Conservation (phyloP, 768 basidiomycete species). For the Suillus placidus region DNA sequence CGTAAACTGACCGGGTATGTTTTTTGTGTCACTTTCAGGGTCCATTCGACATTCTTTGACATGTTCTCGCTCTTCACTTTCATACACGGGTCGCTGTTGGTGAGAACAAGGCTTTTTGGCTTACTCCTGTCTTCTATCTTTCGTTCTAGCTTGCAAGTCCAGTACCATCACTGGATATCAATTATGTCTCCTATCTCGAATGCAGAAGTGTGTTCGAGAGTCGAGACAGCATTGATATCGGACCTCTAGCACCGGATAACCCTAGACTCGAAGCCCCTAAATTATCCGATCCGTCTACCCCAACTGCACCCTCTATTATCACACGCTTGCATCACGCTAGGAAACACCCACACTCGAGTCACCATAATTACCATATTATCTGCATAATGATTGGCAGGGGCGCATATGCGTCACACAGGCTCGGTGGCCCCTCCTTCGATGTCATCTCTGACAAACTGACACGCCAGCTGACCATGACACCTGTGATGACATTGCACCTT, state of each 20-base stretch:
- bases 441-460: not conserved
- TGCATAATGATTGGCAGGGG: not conserved
- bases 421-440: not conserved
- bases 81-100: not conserved
- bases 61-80: slow-evolving; percentile 2
- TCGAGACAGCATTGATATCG: not conserved
- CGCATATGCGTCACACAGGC: not conserved
- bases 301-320: slow-evolving; percentile 4
- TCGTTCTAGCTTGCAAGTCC: not conserved
- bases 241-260: not conserved
- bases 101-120: not conserved
- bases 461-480: not conserved
- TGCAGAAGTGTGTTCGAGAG: not conserved
- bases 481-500: not conserved
- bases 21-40: slow-evolving; percentile 5
- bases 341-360: not conserved
- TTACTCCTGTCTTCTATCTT: not conserved
- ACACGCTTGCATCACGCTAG: slow-evolving; percentile 2
- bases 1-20: not conserved
- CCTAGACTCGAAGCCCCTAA: not conserved
- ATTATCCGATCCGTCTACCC: not conserved
- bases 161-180: not conserved
- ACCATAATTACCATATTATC: not conserved
- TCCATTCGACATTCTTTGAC: not conserved
- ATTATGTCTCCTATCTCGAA: slow-evolving; percentile 1